Base-by-base conservation (phyloP, 2,329 filamentous ascomycete species). In the Pseudogymnoascus sp. region DNA sequence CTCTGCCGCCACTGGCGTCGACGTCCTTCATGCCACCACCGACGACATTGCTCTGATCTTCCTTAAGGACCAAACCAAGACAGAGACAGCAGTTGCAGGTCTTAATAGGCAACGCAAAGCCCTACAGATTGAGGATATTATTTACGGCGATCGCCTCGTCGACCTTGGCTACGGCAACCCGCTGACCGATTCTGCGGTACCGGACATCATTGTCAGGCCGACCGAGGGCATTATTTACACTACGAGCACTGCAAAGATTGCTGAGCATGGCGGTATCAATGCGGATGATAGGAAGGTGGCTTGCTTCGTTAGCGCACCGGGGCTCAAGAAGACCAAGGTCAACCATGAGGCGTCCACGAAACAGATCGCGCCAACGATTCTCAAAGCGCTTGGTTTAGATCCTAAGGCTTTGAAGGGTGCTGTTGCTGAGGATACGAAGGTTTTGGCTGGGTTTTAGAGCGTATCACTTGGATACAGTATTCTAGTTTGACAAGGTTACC, bases 41-140 rank as follows among this genome's bases (percentile, higher is more conserved):
- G 71, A 72, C 58, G 69, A 72, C 62, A 68, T 72, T 41, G 71
- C 68, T 6, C 63, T 72, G 11, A 63, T 72, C 60, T 72, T 69
- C 61, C 65, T 72, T 11, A 55, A 67, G n/a, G 62, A 71, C 43
- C 62, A 64, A 9, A 58, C 61, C 9, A 65, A 70, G 38, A 60
- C 65, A 12, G 41, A 63, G 16, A 63, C 61, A 18, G 70, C 70
- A 5, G 69, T 68, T 23, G 63, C 65, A 23, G 67, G 67, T 21
- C 64, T 72, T 23, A 66, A 71, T n/a, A 59, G 45, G 5, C 43
- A 68, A 59, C 62, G 45, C 21, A 55, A 63, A 23, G 43, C 35
- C 21, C 60, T 69, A 21, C 62, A 68, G 41, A 72, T 72, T 60
- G 14, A 59, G 21, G 63, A 67, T 41, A 69, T 71, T 61, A 70